These are phyloP conservation scores for Wickerhamomyces bisporus DNA, from an alignment of 805 yeast genomes.

Conservation along the genomic window DNA sequence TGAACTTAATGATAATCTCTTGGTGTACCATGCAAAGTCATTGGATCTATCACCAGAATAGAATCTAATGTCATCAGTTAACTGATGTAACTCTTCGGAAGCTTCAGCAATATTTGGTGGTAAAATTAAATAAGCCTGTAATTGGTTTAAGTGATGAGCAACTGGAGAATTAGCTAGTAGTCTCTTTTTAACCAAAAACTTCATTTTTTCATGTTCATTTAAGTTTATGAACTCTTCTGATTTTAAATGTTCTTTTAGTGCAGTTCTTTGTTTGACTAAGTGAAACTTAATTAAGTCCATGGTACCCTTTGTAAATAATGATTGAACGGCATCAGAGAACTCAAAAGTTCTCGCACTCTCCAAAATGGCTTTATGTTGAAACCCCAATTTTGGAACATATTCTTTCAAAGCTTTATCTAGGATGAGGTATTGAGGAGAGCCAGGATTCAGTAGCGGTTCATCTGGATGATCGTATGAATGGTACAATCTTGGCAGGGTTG, in stretches of 20 bases:
- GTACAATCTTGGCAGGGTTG: conserved; percentile 13
- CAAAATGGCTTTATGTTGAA: conserved; percentile 41
- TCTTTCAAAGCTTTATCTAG: conserved; percentile 29
- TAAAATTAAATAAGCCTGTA: conserved; percentile 52
- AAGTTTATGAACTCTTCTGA: conserved; percentile 25
- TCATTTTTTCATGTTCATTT: conserved; percentile 38
- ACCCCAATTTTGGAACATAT: conserved; percentile 48
- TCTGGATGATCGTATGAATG: conserved; percentile 27
- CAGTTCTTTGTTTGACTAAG: conserved; percentile 42
- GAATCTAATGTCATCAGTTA: conserved; percentile 79
- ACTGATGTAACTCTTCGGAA: conserved; percentile 61
- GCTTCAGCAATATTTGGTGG: conserved; percentile 60
- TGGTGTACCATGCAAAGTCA: conserved; percentile 92
- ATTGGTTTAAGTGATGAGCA: conserved; percentile 27
- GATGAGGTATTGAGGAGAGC: conserved; percentile 37
- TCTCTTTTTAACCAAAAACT: conserved; percentile 41
- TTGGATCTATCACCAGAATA: conserved; percentile 74
- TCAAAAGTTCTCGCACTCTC: conserved; percentile 43
- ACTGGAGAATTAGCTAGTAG: conserved; percentile 38
- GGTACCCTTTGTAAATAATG: conserved; percentile 39
- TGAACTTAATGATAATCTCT: conserved; percentile 64
- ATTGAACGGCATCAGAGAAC: conserved; percentile 45
- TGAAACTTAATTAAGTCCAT: conserved; percentile 54
- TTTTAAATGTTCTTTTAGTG: conserved; percentile 32
- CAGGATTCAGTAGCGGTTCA: conserved; percentile 16